Percentiles rank a stretch among this genome's conserved stretches.
These are phyloP conservation scores for Lactifluus echinatus DNA, from an alignment of 768 basidiomycete genomes.

Conservation along the genomic window DNA sequence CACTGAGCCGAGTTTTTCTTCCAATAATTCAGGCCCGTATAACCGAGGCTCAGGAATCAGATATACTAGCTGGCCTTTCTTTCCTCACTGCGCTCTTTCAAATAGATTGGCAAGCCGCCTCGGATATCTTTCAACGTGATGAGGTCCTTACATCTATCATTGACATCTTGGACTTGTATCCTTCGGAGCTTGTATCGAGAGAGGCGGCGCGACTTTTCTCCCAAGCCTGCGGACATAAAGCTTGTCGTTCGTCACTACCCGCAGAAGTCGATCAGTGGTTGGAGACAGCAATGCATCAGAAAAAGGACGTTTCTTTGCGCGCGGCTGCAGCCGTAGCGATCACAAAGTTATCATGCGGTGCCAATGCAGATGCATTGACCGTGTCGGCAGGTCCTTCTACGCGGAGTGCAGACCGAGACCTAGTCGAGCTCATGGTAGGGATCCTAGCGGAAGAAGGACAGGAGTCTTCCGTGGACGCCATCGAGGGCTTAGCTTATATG, in stretches of 20 bases:
- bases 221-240: constrained; percentile 68
- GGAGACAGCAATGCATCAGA: constrained; percentile 43
- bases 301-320: constrained; percentile 38
- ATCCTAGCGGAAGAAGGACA: constrained; percentile 13
- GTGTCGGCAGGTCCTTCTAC: constrained; percentile 11
- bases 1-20: constrained; percentile 43
- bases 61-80: constrained; percentile 46
- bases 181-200: constrained; percentile 40
- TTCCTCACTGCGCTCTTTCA: constrained; percentile 79
- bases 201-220: constrained; percentile 67
- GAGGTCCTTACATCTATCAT: constrained; percentile 54
- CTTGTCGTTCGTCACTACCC: constrained; percentile 54
- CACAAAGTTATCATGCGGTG: constrained; percentile 65
- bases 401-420: neutral
- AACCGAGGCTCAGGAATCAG: constrained; percentile 45
- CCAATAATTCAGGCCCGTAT: constrained; percentile 42
- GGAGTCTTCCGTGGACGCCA: constrained; percentile 45
- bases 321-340: constrained; percentile 66
- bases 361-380: constrained; percentile 35
- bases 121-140: constrained; percentile 54
- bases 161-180: constrained; percentile 61
- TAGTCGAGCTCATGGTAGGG: constrained; percentile 26
- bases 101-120: constrained; percentile 64
- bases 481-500: constrained; percentile 81
- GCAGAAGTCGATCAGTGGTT: constrained; percentile 60